Evolutionary conservation across 805 yeast species (phyloP), one percentile per base, ranked within the genome.

Genomic region (Metschnikowia henanensis): DNA sequence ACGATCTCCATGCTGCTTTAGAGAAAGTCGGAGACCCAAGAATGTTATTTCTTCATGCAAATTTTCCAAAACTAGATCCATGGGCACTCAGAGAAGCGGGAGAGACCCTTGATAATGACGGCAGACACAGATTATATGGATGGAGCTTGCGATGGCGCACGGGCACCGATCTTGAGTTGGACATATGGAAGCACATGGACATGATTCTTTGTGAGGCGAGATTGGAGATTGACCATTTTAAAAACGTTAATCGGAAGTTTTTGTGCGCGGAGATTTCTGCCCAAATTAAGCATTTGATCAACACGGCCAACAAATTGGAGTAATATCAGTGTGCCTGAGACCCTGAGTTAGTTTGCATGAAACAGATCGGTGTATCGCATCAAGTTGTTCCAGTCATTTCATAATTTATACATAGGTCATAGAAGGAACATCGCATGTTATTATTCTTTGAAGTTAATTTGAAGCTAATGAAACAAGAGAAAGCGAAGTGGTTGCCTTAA

Each of bases 41-140:
- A 26, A 63, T 70, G 31, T 53, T 81, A 46, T 83, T 83, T 53
- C 75, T 82, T 39, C 89, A 83, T 57, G 79, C 86, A 28, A 83
- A 83, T 57, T 76, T 72, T 64, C 87, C 87, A 6, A 83, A 83
- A 58, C 61, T 83, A 46, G 79, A 83, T 55, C 87, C 88, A 2
- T 76, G 82, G 70, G 62, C 64, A 13, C 66, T 83, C 47, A 72
- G 68, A 43, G 46, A 56, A n/a, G 66, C 66, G 4, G 70, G 69
- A 2, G 68, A 72, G 40, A 66, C 75, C 2, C 61, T 69, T 38
- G 59, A 64, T 39, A 69, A 64, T 20, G 67, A 68, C 7, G 79
- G 76, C 3, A 63, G 87, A 48, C 61, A 73, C n/a, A 62, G 88
- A 46, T 58, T 81, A 10, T 82, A 79, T 50, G 87, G 87, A 5